Percentiles rank a stretch among this genome's conserved stretches.
Evolutionary conservation across 129 eudicot species (phyloP).

Genomic region (Centaurea solstitialis): DNA sequence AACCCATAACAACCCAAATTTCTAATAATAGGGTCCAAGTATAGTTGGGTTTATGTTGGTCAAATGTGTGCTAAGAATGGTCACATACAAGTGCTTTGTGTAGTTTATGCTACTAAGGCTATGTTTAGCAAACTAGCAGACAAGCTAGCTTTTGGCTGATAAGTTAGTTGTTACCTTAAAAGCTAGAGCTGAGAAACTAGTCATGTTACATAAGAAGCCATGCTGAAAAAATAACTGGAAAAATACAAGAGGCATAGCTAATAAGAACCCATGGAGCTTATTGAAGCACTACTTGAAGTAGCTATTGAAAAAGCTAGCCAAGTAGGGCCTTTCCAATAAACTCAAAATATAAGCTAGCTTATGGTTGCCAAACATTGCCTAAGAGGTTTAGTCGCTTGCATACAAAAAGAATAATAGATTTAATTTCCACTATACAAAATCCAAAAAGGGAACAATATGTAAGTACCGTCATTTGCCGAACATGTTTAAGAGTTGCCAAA

Average conservation of each 20-base stretch:
- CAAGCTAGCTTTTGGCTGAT: neutral
- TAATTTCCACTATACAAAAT: constrained; percentile 1
- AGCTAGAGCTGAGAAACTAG: neutral
- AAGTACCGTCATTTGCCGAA: constrained; percentile 7
- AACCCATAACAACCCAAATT: constrained; percentile 5
- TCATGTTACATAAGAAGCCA: neutral
- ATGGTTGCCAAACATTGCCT: neutral
- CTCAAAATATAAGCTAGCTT: neutral
- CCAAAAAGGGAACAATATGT: neutral
- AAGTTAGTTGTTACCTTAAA: no score
- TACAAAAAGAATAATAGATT: constrained; percentile 14
- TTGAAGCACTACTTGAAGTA: neutral
- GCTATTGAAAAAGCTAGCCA: neutral
- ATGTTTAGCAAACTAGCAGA: neutral
- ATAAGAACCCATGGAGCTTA: neutral
- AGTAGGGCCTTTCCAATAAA: neutral
- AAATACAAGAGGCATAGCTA: neutral
- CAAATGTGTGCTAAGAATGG: neutral
- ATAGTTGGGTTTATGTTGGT: neutral
- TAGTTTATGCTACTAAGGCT: neutral
- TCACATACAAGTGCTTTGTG: neutral
- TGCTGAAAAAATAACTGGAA: no score
- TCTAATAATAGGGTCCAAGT: neutral
- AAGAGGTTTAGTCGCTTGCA: neutral
- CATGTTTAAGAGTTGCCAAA: constrained; percentile 14